Conservation (phyloP, 345 rosid genomes). For the Sisymbrium irio region DNA sequence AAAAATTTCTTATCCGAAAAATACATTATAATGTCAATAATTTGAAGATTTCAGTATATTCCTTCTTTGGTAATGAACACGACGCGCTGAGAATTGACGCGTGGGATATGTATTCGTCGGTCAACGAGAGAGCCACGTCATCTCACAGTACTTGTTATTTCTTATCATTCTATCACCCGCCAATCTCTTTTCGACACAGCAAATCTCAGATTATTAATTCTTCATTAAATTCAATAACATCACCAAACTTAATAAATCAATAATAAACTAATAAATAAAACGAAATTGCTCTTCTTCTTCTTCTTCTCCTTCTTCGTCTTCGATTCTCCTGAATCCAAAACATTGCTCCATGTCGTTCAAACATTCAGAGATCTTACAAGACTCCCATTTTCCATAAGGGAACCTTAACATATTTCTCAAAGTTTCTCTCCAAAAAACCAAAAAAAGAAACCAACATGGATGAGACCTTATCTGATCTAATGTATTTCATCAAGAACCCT, state of each 20-base stretch:
- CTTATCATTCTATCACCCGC: conserved; percentile 12
- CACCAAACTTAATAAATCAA: conserved; percentile 15
- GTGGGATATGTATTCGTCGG: conserved; percentile 9
- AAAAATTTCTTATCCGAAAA: too few species aligned
- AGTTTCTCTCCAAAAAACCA: too few species aligned
- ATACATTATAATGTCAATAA: too few species aligned
- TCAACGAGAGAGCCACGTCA: conserved; percentile 26
- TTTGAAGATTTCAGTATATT: background rate
- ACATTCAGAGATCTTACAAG: background rate
- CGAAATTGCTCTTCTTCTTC: background rate
- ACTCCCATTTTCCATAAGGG: background rate
- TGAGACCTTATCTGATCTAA: conserved; percentile 59
- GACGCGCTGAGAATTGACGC: conserved; percentile 17
- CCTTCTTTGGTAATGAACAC: background rate
- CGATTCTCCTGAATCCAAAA: conserved; percentile 1
- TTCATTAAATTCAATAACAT: background rate
- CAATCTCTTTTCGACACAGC: conserved; percentile 21
- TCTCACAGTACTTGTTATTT: background rate
- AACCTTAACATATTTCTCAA: conserved; percentile 5
- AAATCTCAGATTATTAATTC: background rate
- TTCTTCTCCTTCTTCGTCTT: conserved; percentile 12
- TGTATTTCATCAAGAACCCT: conserved; percentile 63
- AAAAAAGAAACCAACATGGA: too few species aligned
- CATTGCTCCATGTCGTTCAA: background rate
- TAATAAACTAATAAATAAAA: background rate